Evolutionary conservation across 2,329 filamentous ascomycete genomes (phyloP).

Genomic region (Trichoderma sp.): DNA sequence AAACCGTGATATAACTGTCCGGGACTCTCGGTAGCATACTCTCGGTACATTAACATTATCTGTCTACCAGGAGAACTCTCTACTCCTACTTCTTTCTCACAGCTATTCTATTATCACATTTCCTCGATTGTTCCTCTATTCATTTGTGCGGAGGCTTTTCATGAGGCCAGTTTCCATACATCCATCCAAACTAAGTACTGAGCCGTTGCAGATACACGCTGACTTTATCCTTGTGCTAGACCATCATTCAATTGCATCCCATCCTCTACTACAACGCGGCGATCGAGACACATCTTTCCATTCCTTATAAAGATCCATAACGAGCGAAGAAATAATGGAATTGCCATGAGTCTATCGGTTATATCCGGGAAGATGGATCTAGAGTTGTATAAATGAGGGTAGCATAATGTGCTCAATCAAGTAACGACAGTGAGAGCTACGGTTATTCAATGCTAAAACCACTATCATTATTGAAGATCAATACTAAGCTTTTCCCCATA

Average conservation of each 20-base stretch:
- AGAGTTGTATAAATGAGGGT: background rate
- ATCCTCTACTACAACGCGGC: background rate
- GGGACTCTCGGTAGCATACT: too few relatives aligned
- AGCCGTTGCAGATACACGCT: background rate
- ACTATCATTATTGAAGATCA: background rate
- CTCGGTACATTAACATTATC: background rate
- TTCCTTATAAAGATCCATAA: background rate
- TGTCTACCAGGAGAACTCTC: background rate
- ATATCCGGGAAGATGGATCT: background rate
- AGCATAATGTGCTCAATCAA: background rate
- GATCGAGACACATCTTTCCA: background rate
- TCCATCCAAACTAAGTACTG: background rate
- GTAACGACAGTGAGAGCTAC: background rate
- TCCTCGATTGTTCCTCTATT: too few relatives aligned
- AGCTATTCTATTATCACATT: background rate
- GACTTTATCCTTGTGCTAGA: background rate
- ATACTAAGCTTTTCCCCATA: background rate
- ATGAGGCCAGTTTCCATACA: background rate
- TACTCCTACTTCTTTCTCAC: too few relatives aligned
- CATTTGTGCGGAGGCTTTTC: background rate
- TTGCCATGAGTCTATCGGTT: too few relatives aligned
- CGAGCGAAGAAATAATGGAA: background rate
- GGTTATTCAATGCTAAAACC: background rate
- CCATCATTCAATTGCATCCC: accelerated
- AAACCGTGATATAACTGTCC: accelerated